A percentile compares a stretch with the other conserved stretches of the same genome.
Evolutionary conservation across 192 early-diverging fungal species (phyloP).

Genomic region (Coemansia sp.): DNA sequence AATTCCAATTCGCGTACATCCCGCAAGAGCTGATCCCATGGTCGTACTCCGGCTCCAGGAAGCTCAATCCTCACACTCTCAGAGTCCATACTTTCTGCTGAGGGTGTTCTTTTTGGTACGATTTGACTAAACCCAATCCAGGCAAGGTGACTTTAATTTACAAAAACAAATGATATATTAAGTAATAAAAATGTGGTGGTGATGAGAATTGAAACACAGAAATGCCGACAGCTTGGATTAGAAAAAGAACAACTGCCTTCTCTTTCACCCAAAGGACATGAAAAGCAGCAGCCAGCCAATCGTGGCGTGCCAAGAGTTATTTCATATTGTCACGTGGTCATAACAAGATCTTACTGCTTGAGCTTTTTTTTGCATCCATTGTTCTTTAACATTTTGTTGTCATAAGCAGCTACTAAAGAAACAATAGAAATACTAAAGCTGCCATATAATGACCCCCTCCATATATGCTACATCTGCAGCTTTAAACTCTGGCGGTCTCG

Average conservation of each 20-base stretch:
- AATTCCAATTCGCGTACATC: constrained; percentile 51
- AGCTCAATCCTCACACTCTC: constrained; percentile 48
- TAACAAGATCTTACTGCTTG: neutral
- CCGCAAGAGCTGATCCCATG: constrained; percentile 49
- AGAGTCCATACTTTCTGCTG: constrained; percentile 13
- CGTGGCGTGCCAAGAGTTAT: constrained; percentile 1
- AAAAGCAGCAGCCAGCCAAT: neutral
- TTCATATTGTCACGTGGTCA: neutral
- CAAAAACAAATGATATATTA: neutral
- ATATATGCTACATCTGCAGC: too few relatives aligned
- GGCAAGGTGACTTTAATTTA: constrained; percentile 3
- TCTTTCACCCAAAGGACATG: neutral
- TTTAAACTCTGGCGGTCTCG: too few relatives aligned
- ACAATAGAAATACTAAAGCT: too few relatives aligned
- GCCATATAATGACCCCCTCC: too few relatives aligned
- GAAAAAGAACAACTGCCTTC: neutral
- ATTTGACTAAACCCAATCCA: neutral
- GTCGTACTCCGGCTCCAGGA: constrained; percentile 43
- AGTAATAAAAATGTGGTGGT: neutral
- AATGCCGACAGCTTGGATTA: neutral
- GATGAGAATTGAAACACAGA: neutral
- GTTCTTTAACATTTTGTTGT: neutral
- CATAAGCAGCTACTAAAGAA: too few relatives aligned
- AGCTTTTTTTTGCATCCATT: neutral
- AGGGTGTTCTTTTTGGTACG: neutral